These are phyloP conservation scores for Hygrophoropsis aurantiaca DNA, from an alignment of 768 basidiomycete species.

Conservation along the genomic window DNA sequence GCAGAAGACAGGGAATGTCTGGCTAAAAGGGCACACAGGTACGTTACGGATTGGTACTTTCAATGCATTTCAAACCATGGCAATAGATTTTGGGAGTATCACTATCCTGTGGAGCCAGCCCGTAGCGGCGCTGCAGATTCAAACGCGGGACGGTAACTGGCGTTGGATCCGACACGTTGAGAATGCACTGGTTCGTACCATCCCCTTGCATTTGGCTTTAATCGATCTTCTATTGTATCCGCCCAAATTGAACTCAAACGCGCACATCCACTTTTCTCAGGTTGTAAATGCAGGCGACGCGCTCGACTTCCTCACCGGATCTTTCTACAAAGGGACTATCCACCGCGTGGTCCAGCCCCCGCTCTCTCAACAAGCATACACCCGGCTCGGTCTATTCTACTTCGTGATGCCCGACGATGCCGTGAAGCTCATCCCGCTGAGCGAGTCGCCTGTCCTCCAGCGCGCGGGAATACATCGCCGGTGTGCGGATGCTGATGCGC, in stretches of 20 bases:
- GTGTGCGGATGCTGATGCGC: constrained; percentile 40
- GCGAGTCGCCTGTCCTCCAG: constrained; percentile 49
- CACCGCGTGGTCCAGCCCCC: constrained; percentile 65
- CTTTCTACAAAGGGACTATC: constrained; percentile 58
- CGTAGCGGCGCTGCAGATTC: constrained; percentile 56
- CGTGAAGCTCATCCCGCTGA: constrained; percentile 43
- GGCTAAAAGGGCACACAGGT: constrained; percentile 64
- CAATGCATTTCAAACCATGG: background rate
- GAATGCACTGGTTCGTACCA: constrained; percentile 47
- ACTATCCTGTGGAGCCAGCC: constrained; percentile 65
- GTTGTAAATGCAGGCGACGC: constrained; percentile 62
- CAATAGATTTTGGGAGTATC: constrained; percentile 51
- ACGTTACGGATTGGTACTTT: background rate
- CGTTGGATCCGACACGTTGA: constrained; percentile 59
- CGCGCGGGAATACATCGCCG: constrained; percentile 38
- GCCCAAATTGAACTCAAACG: background rate
- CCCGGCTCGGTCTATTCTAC: constrained; percentile 60
- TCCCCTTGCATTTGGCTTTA: too few relatives aligned
- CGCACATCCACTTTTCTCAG: constrained; percentile 24
- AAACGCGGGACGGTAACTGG: constrained; percentile 52
- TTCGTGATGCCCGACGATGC: constrained; percentile 54
- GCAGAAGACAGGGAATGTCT: constrained; percentile 49
- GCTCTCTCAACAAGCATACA: constrained; percentile 45
- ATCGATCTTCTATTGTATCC: too few relatives aligned
- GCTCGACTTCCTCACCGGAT: constrained; percentile 60